phyloP scores from a whole-genome alignment of 768 basidiomycete species.

The Kwoniella dendrophila region DNA sequence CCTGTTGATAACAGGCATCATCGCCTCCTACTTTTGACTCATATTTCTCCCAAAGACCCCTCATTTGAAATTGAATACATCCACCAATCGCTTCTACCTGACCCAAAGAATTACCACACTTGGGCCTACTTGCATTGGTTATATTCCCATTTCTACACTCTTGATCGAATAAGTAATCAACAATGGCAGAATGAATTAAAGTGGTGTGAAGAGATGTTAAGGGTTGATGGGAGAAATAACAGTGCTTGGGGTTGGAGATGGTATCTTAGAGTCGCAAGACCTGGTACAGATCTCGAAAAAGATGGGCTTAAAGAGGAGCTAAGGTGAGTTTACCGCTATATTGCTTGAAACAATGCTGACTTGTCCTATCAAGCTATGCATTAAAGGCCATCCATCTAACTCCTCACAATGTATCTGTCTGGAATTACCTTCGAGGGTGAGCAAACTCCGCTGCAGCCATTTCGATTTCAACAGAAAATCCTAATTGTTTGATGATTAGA shows the following conservation, averaged over 20 bases:
- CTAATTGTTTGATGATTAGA: no score
- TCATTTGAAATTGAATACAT: slow-evolving; percentile 76
- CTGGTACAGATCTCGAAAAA: slow-evolving; percentile 64
- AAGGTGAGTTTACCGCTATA: slow-evolving; percentile 62
- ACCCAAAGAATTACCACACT: slow-evolving; percentile 97
- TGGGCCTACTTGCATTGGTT: slow-evolving; percentile 98
- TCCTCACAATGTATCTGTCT: slow-evolving; percentile 91
- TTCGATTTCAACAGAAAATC: no score
- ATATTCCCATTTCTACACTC: slow-evolving; percentile 69
- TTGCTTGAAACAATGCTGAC: not conserved
- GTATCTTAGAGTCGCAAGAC: slow-evolving; percentile 70
- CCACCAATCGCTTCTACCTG: slow-evolving; percentile 68
- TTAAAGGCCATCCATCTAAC: slow-evolving; percentile 80
- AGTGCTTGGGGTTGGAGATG: slow-evolving; percentile 95
- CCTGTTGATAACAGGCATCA: slow-evolving; percentile 57
- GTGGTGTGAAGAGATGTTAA: slow-evolving; percentile 56
- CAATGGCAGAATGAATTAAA: slow-evolving; percentile 48
- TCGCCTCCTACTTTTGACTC: slow-evolving; percentile 58
- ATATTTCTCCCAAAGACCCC: slow-evolving; percentile 52
- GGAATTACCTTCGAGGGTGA: slow-evolving; percentile 88
- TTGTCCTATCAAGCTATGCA: slow-evolving; percentile 63
- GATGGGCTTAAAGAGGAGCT: slow-evolving; percentile 71
- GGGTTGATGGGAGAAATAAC: slow-evolving; percentile 85
- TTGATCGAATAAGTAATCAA: slow-evolving; percentile 34
- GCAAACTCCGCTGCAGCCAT: no score